phyloP scores from a whole-genome alignment of 2,329 filamentous ascomycete species.

The Cercospora beticola region DNA sequence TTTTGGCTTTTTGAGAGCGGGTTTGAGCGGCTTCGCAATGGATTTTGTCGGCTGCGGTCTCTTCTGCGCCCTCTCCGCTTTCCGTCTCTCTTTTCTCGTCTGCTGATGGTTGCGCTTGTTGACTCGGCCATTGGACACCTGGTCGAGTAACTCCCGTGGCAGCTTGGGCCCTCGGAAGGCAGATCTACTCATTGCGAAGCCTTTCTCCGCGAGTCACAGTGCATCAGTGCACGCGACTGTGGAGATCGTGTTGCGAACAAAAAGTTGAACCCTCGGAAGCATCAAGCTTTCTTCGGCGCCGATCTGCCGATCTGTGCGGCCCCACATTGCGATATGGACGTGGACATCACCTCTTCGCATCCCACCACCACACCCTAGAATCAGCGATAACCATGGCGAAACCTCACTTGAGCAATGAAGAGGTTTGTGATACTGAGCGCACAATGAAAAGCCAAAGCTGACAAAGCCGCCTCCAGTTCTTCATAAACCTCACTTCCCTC shows the following conservation, averaged over 20 bases:
- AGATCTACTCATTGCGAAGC: conserved; percentile 28
- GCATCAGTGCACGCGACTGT: not conserved
- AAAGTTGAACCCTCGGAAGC: not conserved
- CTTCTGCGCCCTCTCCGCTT: conserved; percentile 63
- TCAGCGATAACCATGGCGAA: conserved; percentile 41
- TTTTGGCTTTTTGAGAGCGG: conserved; percentile 7
- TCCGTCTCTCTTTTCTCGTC: conserved; percentile 53
- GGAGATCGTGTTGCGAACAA: not conserved
- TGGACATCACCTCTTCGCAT: conserved; percentile 11
- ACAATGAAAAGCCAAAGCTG: not conserved
- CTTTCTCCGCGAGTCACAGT: not conserved
- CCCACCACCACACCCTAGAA: not conserved
- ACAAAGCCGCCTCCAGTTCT: conserved; percentile 60
- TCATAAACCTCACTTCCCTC: conserved; percentile 65
- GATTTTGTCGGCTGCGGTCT: conserved; percentile 40
- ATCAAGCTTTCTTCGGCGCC: conserved; percentile 8
- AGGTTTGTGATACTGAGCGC: conserved; percentile 47
- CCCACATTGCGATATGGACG: conserved; percentile 11
- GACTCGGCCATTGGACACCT: conserved; percentile 37
- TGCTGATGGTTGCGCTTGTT: conserved; percentile 24
- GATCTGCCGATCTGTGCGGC: conserved; percentile 1
- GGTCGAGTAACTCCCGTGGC: conserved; percentile 47
- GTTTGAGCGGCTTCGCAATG: not conserved
- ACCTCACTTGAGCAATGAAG: conserved; percentile 60
- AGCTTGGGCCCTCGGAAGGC: conserved; percentile 43